Evolutionary conservation across 2,329 filamentous ascomycete species (phyloP).

Genomic region (Akanthomyces uredinophilus): DNA sequence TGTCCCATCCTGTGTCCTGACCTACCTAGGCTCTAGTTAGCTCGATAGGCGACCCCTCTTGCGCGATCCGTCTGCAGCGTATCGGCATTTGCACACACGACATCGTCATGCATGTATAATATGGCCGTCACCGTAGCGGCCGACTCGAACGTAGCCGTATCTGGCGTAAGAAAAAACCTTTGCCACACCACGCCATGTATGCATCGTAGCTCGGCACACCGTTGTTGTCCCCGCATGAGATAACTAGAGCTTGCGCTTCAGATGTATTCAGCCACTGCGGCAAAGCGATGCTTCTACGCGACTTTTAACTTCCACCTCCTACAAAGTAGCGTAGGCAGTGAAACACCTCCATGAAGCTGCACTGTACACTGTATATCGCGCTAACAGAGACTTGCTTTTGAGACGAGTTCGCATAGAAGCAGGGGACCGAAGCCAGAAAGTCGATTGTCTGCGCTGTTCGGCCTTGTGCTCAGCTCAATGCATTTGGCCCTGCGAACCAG

Average conservation of each 20-base stretch:
- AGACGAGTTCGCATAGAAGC: neutral
- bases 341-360: neutral
- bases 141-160: neutral
- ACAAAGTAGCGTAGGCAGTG: neutral
- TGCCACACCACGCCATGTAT: neutral
- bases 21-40: neutral
- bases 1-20: neutral
- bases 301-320: neutral
- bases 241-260: neutral
- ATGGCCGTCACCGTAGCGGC: neutral
- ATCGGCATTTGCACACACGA: constrained; percentile 3
- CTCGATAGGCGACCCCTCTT: neutral
- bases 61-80: neutral
- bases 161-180: neutral
- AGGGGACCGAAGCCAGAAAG: neutral
- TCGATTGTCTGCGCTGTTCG: neutral
- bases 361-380: neutral
- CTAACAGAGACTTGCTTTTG: neutral
- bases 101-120: neutral
- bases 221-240: neutral
- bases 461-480: neutral
- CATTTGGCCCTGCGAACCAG: constrained; percentile 1
- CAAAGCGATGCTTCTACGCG: neutral
- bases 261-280: neutral
- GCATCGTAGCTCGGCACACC: neutral